A percentile compares a stretch with the other conserved stretches of the same genome.
Evolutionary conservation across 192 early-diverging fungal genomes (phyloP).

Genomic region (Spinellus fusiger): DNA sequence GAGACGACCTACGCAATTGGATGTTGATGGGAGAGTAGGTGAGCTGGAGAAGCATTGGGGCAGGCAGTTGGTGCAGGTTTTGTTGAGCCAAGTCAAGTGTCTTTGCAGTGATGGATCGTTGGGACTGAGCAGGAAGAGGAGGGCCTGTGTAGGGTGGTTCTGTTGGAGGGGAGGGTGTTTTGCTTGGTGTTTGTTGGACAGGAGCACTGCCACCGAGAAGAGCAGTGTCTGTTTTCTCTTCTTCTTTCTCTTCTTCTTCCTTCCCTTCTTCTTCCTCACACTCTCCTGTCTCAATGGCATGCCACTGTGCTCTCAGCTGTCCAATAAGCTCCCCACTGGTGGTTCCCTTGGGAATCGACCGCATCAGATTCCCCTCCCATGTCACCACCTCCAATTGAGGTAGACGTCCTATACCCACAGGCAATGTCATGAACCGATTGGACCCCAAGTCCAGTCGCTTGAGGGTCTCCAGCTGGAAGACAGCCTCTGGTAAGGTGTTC

Average conservation of each 20-base stretch:
- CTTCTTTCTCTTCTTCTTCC: not conserved
- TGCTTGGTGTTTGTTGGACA: not conserved
- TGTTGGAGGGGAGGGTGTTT: too few relatives aligned
- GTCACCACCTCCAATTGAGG: constrained; percentile 35
- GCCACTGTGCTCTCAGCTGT: not conserved
- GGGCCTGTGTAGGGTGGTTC: too few relatives aligned
- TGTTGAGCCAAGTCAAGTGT: constrained; percentile 40
- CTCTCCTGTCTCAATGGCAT: not conserved
- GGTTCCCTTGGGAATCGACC: constrained; percentile 14
- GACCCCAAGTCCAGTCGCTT: constrained; percentile 45
- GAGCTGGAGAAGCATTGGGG: not conserved
- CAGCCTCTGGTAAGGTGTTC: constrained; percentile 31
- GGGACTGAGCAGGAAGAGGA: not conserved
- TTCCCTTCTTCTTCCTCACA: not conserved
- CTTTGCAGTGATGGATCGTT: not conserved
- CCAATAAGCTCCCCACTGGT: not conserved
- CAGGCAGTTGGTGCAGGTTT: constrained; percentile 7
- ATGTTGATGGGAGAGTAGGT: not conserved
- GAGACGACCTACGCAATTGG: constrained; percentile 22
- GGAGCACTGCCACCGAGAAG: not conserved
- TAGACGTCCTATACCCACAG: constrained; percentile 38
- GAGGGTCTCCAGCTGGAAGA: constrained; percentile 27
- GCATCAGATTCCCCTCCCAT: constrained; percentile 48
- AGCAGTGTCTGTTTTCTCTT: not conserved
- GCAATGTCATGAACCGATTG: constrained; percentile 39